Conservation (phyloP, 805 yeast genomes). For the Candida ficus region DNA sequence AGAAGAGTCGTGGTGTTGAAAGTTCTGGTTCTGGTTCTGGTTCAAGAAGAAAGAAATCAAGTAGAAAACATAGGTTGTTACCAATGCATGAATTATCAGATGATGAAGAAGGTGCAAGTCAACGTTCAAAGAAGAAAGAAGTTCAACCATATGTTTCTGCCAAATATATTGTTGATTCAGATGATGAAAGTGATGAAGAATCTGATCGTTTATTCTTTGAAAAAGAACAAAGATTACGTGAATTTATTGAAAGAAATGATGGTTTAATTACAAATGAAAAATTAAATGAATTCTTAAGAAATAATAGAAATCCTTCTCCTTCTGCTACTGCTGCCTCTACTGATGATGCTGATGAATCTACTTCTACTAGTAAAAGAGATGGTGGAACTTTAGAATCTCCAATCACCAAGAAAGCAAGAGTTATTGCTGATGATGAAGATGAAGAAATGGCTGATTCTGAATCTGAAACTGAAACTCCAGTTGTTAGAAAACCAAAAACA, state of each 20-base stretch:
- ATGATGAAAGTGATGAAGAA: conserved; percentile 59
- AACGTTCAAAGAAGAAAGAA: neutral
- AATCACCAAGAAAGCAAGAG: conserved; percentile 4
- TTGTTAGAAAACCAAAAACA: neutral
- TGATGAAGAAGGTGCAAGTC: conserved; percentile 19
- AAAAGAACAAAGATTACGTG: conserved; percentile 47
- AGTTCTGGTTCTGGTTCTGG: neutral
- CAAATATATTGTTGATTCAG: conserved; percentile 53
- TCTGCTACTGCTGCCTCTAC: too few species aligned
- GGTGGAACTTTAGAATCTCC: conserved; percentile 9
- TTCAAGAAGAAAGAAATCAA: conserved; percentile 11
- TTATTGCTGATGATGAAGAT: conserved; percentile 1
- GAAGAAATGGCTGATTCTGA: neutral
- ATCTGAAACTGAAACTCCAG: neutral
- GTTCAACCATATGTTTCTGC: conserved; percentile 35
- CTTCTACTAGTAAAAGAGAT: neutral
- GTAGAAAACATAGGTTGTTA: conserved; percentile 14
- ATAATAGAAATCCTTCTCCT: too few species aligned
- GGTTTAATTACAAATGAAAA: conserved; percentile 15
- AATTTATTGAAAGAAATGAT: conserved; percentile 15
- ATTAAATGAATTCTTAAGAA: conserved; percentile 10
- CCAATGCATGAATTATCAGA: conserved; percentile 30
- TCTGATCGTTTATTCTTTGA: conserved; percentile 47
- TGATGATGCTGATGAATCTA: neutral
- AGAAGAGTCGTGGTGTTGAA: conserved; percentile 1